A percentile compares a stretch with the other conserved stretches of the same genome.
Conservation (phyloP, 1,139 yeast genomes). For the Sugiyamaella pinicola region DNA sequence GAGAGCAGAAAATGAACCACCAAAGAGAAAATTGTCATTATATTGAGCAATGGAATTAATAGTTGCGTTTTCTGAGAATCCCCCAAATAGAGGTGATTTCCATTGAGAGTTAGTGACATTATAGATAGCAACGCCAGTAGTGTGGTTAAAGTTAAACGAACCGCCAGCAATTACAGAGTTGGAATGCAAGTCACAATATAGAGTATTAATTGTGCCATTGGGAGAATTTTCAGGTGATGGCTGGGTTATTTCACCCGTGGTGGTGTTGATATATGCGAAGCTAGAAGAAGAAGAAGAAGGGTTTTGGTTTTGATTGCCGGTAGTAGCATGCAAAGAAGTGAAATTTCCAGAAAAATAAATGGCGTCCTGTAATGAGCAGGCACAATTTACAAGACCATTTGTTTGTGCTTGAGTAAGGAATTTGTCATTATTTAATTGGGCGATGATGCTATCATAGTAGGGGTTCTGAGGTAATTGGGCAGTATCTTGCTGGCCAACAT, state of each 20-base stretch:
- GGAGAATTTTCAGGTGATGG: slow-evolving; percentile 34
- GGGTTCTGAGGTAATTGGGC: slow-evolving; percentile 24
- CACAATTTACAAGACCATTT: slow-evolving; percentile 41
- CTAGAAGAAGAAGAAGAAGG: slow-evolving; percentile 47
- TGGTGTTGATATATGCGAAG: slow-evolving; percentile 58
- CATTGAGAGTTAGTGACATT: slow-evolving; percentile 52
- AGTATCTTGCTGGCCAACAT: slow-evolving; percentile 50
- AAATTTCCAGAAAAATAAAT: slow-evolving; percentile 52
- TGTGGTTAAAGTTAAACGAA: slow-evolving; percentile 56
- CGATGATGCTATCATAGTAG: slow-evolving; percentile 31
- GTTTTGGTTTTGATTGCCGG: slow-evolving; percentile 33
- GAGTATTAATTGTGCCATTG: slow-evolving; percentile 56
- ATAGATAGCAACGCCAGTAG: slow-evolving; percentile 70
- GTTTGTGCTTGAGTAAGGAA: slow-evolving; percentile 27
- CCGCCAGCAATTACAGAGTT: slow-evolving; percentile 80
- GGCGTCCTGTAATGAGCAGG: slow-evolving; percentile 48
- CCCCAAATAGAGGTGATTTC: slow-evolving; percentile 65
- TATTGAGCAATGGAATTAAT: slow-evolving; percentile 67
- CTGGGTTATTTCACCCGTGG: slow-evolving; percentile 47
- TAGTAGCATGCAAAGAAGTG: slow-evolving; percentile 27
- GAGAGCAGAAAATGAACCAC: slow-evolving; percentile 70
- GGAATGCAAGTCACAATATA: slow-evolving; percentile 52
- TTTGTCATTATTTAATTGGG: slow-evolving; percentile 31
- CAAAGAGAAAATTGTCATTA: slow-evolving; percentile 63
- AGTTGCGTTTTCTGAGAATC: slow-evolving; percentile 58